Evolutionary conservation across 108 stramenopile genomes (phyloP).

Genomic region (Fragilaria crotonensis): DNA sequence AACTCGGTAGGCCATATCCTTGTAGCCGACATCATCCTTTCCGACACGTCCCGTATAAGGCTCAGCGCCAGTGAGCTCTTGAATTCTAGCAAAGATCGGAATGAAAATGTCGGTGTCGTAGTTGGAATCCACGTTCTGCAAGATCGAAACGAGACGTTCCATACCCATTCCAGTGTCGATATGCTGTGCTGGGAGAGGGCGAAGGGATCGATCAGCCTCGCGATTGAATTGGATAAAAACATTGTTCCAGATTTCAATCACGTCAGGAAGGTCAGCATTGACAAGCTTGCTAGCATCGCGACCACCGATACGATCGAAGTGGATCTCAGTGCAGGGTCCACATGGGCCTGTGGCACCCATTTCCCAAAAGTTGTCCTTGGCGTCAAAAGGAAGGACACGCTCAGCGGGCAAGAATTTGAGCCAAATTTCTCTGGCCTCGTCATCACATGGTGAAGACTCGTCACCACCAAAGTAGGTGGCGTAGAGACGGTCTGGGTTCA

Average conservation of each 20-base stretch:
- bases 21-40: slow-evolving; percentile 69
- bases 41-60: slow-evolving; percentile 83
- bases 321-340: slow-evolving; percentile 96
- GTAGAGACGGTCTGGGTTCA: slow-evolving; percentile 82
- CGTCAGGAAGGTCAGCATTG: slow-evolving; percentile 91
- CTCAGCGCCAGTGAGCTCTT: slow-evolving; percentile 45
- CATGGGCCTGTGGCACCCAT: slow-evolving; percentile 97
- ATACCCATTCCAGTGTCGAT: slow-evolving; percentile 99
- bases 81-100: slow-evolving; percentile 69
- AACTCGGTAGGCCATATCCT: slow-evolving; percentile 97
- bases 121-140: slow-evolving; percentile 87
- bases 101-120: slow-evolving; percentile 95
- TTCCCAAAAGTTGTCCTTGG: slow-evolving; percentile 98
- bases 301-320: slow-evolving; percentile 93
- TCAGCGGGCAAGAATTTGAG: slow-evolving; percentile 58
- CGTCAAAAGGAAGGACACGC: slow-evolving; percentile 82
- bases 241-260: slow-evolving; percentile 96
- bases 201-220: slow-evolving; percentile 50
- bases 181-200: slow-evolving; percentile 82
- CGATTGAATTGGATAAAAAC: slow-evolving; percentile 98
- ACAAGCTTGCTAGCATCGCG: slow-evolving; percentile 89
- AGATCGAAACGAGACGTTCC: slow-evolving; percentile 87
- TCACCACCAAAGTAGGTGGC: slow-evolving; percentile 98
- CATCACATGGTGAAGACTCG: slow-evolving; percentile 69
- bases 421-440: slow-evolving; percentile 83